Percentiles rank a stretch among this genome's conserved stretches.
These are phyloP conservation scores for Ceratocystis colombiana DNA, from an alignment of 2,329 filamentous ascomycete genomes.

Conservation along the genomic window DNA sequence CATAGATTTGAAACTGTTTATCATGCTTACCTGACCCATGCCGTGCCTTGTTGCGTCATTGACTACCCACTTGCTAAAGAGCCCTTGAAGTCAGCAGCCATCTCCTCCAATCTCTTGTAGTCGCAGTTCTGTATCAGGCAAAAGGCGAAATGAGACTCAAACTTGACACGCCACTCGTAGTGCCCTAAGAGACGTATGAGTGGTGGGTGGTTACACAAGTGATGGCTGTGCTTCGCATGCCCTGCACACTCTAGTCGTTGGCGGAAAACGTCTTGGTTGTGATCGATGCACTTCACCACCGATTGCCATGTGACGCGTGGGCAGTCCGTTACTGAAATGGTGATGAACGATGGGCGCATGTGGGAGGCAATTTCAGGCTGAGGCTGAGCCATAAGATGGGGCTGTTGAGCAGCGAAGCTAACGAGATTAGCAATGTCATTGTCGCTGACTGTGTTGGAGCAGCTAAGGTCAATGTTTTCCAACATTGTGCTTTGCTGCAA, in stretches of 20 bases:
- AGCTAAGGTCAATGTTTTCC: conserved; percentile 2
- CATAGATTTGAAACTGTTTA: background rate
- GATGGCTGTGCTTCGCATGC: background rate
- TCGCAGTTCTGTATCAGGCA: background rate
- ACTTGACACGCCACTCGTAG: conserved; percentile 12
- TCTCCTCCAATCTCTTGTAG: background rate
- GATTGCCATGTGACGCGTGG: conserved; percentile 3
- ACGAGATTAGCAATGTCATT: background rate
- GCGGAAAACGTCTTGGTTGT: conserved; percentile 4
- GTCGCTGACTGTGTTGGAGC: conserved; percentile 1
- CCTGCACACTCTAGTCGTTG: background rate
- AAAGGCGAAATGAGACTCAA: background rate
- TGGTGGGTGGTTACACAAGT: background rate
- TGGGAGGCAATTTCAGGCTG: background rate
- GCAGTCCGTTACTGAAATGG: background rate
- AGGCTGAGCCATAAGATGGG: background rate
- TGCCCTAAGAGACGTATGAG: background rate
- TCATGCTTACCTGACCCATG: background rate
- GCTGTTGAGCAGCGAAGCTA: background rate
- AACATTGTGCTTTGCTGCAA: conserved; percentile 3
- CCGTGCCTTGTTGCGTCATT: too few relatives aligned
- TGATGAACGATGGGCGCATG: background rate
- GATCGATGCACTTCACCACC: conserved; percentile 2
- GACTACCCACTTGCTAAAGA: background rate
- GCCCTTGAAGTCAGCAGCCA: background rate